Percentiles rank a stretch among this genome's conserved stretches.
Conservation (phyloP, 2,329 filamentous ascomycete genomes). For the Sodiomyces alkalinus region DNA sequence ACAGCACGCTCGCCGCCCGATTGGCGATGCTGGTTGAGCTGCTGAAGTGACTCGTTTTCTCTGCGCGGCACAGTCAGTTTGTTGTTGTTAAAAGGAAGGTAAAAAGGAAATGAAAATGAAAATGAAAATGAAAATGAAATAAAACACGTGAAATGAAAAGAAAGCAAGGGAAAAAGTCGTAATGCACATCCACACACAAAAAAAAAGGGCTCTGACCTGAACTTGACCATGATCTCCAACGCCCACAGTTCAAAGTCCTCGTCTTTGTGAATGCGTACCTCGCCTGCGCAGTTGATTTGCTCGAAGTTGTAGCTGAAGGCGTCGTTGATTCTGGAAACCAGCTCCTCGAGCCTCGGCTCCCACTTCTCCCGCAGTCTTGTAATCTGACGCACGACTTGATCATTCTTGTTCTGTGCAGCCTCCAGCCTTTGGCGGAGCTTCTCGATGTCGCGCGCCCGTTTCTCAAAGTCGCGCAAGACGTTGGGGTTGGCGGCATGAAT, state of each 20-base stretch:
- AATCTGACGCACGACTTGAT: slow-evolving; percentile 42
- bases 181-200: too few species aligned
- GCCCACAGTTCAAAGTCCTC: slow-evolving; percentile 91
- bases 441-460: slow-evolving; percentile 54
- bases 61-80: slow-evolving; percentile 20
- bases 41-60: slow-evolving; percentile 67
- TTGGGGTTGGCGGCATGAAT: slow-evolving; percentile 65
- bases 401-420: slow-evolving; percentile 37
- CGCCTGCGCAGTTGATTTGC: slow-evolving; percentile 84
- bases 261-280: slow-evolving; percentile 78
- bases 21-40: slow-evolving; percentile 83
- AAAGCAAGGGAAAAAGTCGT: too few species aligned
- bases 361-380: slow-evolving; percentile 52
- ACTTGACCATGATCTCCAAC: slow-evolving; percentile 87
- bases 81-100: too few species aligned
- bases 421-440: slow-evolving; percentile 42
- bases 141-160: neutral
- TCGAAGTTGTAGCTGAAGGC: slow-evolving; percentile 90
- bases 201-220: too few species aligned
- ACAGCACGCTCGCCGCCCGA: slow-evolving; percentile 93
- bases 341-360: slow-evolving; percentile 69
- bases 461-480: slow-evolving; percentile 64
- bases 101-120: too few species aligned
- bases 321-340: slow-evolving; percentile 70
- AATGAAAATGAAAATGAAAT: neutral